phyloP scores from a whole-genome alignment of 768 basidiomycete genomes.

The Lactarius pseudohatsudake region DNA sequence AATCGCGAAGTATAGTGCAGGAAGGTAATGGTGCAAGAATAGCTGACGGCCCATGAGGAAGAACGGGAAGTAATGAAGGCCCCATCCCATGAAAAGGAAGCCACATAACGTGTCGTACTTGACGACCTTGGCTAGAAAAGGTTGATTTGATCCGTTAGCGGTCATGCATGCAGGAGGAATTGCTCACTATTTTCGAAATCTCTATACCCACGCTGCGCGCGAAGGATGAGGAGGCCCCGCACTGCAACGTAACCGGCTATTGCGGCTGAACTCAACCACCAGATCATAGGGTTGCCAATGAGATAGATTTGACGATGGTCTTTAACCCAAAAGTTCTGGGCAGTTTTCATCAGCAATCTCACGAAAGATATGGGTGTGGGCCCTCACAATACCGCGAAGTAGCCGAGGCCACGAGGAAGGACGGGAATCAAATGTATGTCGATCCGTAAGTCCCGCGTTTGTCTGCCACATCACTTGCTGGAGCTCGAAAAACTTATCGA shows the following conservation, averaged over 20 bases:
- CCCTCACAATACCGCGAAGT: conserved; percentile 86
- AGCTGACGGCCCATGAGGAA: conserved; percentile 96
- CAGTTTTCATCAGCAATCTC: not conserved
- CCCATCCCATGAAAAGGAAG: conserved; percentile 92
- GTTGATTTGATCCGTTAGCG: conserved; percentile 4
- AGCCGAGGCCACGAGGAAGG: conserved; percentile 90
- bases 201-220: conserved; percentile 85
- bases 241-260: conserved; percentile 65
- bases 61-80: conserved; percentile 93
- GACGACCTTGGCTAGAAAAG: conserved; percentile 70
- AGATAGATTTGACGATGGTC: conserved; percentile 95
- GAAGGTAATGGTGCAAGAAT: conserved; percentile 98
- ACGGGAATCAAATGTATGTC: conserved; percentile 94
- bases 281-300: conserved; percentile 90
- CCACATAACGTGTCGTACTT: conserved; percentile 91
- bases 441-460: conserved; percentile 92
- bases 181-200: conserved; percentile 90
- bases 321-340: conserved; percentile 97
- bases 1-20: conserved; percentile 92
- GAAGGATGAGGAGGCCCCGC: conserved; percentile 79
- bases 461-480: conserved; percentile 97
- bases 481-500: conserved; percentile 87
- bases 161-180: not conserved
- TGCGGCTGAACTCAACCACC: conserved; percentile 81
- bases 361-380: not conserved